Conservation (phyloP, 164 flowering plant genomes). For the Euptelea pleiosperma region DNA sequence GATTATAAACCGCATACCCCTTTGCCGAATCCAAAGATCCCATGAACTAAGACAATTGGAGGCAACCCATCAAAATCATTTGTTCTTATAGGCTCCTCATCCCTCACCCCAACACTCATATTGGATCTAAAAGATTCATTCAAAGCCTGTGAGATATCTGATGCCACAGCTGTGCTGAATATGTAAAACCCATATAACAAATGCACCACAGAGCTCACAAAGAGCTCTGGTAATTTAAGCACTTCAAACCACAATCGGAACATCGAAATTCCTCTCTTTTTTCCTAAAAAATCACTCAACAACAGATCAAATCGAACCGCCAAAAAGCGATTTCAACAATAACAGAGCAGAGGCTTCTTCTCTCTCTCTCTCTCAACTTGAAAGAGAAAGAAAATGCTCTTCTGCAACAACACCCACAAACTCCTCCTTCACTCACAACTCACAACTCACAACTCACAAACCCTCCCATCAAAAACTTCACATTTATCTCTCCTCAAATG, state of each 20-base stretch:
- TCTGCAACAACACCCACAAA: too few relatives aligned
- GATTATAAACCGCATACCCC: constrained; percentile 50
- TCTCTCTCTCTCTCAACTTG: not conserved
- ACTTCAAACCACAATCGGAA: constrained; percentile 31
- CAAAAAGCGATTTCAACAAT: too few relatives aligned
- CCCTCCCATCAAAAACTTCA: constrained; percentile 11
- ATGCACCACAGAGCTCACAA: constrained; percentile 77
- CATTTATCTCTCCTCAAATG: constrained; percentile 11
- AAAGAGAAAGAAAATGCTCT: constrained; percentile 20
- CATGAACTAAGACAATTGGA: too few relatives aligned
- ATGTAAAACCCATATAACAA: constrained; percentile 82
- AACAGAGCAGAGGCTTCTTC: too few relatives aligned
- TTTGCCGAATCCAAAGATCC: constrained; percentile 79
- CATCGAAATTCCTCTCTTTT: too few relatives aligned
- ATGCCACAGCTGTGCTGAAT: constrained; percentile 85
- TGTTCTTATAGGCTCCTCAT: too few relatives aligned
- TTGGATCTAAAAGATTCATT: constrained; percentile 1
- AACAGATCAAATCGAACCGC: not conserved
- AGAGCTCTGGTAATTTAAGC: constrained; percentile 64
- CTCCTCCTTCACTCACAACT: too few relatives aligned
- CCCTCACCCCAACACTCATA: too few relatives aligned
- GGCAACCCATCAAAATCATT: too few relatives aligned
- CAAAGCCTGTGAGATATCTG: constrained; percentile 53
- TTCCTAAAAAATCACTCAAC: not conserved
- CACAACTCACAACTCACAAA: too few relatives aligned